Conservation (phyloP, 805 yeast genomes). For the Lachancea nothofagi region DNA sequence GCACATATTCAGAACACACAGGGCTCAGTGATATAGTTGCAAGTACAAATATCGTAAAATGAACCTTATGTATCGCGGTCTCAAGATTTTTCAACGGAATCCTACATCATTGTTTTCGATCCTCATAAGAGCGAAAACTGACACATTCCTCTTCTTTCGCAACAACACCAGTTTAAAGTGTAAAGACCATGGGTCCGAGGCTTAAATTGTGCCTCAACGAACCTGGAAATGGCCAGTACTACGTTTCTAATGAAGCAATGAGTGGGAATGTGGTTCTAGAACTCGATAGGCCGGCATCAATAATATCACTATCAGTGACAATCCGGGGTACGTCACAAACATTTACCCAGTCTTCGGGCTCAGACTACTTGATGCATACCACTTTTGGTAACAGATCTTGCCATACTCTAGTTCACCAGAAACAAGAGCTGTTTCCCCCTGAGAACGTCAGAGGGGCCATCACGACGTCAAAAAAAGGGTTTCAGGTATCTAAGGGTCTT, state of each 20-base stretch:
- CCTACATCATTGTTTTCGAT: no score
- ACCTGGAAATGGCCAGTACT: conserved; percentile 29
- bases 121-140: no score
- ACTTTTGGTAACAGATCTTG: conserved; percentile 18
- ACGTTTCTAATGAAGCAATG: conserved; percentile 25
- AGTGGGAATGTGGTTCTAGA: conserved; percentile 26
- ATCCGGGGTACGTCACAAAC: conserved; percentile 34
- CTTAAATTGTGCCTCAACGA: conserved; percentile 19
- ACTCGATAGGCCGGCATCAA: conserved; percentile 23
- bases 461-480: conserved; percentile 25
- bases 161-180: not conserved
- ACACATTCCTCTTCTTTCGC: no score
- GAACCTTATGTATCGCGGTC: no score
- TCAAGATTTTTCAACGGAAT: not conserved
- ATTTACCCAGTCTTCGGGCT: conserved; percentile 16
- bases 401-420: conserved; percentile 19
- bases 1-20: no score
- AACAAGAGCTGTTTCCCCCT: conserved; percentile 28
- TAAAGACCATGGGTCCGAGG: conserved; percentile 21
- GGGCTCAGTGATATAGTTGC: no score
- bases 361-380: conserved; percentile 1
- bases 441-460: conserved; percentile 31
- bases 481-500: conserved; percentile 26
- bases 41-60: no score
- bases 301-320: conserved; percentile 47